A percentile compares a stretch with the other conserved stretches of the same genome.
Evolutionary conservation across 2,329 filamentous ascomycete genomes (phyloP).

Genomic region (Calonectria multiphialidica): DNA sequence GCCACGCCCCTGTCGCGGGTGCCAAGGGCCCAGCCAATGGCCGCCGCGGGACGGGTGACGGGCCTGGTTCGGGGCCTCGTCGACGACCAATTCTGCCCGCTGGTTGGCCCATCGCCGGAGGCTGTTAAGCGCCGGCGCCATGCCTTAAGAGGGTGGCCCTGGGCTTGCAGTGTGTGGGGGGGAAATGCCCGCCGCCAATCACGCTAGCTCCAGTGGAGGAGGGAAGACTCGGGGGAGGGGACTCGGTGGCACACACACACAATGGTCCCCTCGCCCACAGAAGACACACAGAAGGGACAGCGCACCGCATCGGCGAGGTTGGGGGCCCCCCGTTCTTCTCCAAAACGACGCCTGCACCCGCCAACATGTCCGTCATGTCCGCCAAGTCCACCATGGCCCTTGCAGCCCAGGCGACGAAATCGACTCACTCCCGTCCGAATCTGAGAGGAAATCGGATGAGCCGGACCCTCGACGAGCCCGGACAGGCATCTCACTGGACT

Average conservation of each 20-base stretch:
- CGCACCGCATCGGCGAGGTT: conserved; percentile 3
- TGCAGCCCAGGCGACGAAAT: not conserved
- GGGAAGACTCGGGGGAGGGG: not conserved
- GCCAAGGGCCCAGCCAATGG: conserved; percentile 32
- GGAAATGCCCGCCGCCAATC: conserved; percentile 28
- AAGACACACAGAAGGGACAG: not conserved
- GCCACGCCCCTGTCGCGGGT: conserved; percentile 34
- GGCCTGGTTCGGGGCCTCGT: conserved; percentile 8
- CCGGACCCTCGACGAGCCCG: conserved; percentile 5
- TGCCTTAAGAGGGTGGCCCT: conserved; percentile 18
- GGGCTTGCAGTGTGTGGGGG: conserved; percentile 8
- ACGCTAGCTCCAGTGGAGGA: conserved; percentile 13
- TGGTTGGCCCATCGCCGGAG: conserved; percentile 35
- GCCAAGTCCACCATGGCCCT: not conserved
- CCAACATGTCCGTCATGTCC: not conserved
- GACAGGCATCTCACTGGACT: not conserved
- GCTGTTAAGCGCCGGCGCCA: conserved; percentile 44
- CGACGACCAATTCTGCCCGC: conserved; percentile 16
- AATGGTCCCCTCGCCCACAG: too few species aligned
- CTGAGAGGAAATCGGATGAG: conserved; percentile 35
- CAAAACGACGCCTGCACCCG: not conserved
- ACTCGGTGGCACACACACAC: too few species aligned
- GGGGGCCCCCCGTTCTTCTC: not conserved
- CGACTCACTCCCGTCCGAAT: conserved; percentile 13
- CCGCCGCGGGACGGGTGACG: conserved; percentile 16